phyloP scores from a whole-genome alignment of 75 land plant genomes.

The Cryptomeria japonica region DNA sequence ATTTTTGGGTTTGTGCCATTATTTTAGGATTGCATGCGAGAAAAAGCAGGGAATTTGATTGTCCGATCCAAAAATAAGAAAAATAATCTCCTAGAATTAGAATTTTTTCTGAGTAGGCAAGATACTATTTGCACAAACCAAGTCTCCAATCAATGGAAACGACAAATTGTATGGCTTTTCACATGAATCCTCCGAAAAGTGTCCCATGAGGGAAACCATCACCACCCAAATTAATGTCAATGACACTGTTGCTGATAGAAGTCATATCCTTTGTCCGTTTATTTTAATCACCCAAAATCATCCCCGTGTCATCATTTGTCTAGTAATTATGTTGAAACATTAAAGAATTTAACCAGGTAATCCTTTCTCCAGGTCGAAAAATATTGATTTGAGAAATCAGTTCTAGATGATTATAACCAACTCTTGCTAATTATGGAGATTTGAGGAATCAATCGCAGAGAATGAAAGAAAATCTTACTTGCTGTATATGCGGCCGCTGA shows the following conservation, averaged over 20 bases:
- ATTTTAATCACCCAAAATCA: not conserved
- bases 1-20: too few relatives aligned
- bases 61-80: too few relatives aligned
- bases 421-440: too few relatives aligned
- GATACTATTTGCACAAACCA: too few relatives aligned
- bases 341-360: not conserved
- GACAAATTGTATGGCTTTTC: not conserved
- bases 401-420: too few relatives aligned
- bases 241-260: not conserved
- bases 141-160: not conserved
- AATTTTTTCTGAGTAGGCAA: too few relatives aligned
- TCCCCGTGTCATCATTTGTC: not conserved
- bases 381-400: too few relatives aligned
- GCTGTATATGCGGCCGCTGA: conserved; percentile 89
- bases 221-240: not conserved
- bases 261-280: not conserved
- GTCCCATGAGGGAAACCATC: not conserved
- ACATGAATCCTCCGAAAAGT: not conserved
- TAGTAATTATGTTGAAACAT: not conserved
- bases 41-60: too few relatives aligned
- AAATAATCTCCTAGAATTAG: too few relatives aligned
- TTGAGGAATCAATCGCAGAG: not conserved
- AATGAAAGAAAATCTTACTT: conserved; percentile 36
- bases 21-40: too few relatives aligned
- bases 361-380: too few relatives aligned